A percentile compares a stretch with the other conserved stretches of the same genome.
phyloP scores from a whole-genome alignment of 129 eudicot genomes.

The Lactuca sativa region DNA sequence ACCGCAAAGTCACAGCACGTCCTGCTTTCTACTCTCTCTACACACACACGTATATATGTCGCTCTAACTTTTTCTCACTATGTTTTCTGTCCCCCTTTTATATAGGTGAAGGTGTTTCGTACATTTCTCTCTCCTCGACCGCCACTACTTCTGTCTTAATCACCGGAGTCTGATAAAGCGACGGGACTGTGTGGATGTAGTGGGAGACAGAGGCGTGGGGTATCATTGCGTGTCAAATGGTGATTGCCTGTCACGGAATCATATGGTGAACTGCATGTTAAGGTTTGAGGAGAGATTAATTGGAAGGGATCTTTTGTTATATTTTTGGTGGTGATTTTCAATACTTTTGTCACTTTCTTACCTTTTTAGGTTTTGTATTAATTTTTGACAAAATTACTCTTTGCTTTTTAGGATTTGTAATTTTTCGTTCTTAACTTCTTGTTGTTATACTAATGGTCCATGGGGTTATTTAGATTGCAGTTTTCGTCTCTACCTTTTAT shows the following conservation, averaged over 20 bases:
- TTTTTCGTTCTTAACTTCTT: no score
- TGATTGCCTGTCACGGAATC: slow-evolving; percentile 26
- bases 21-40: slow-evolving; percentile 29
- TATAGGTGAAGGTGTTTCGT: slow-evolving; percentile 20
- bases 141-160: slow-evolving; percentile 32
- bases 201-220: slow-evolving; percentile 16
- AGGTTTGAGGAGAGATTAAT: slow-evolving; percentile 11
- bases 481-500: no score
- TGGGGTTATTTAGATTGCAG: no score
- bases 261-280: slow-evolving; percentile 3
- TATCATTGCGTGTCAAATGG: slow-evolving; percentile 9
- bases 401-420: no score
- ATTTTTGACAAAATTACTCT: not conserved
- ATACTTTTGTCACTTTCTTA: slow-evolving; percentile 29
- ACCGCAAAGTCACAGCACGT: slow-evolving; percentile 25
- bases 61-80: slow-evolving; percentile 22
- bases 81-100: slow-evolving; percentile 27
- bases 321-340: slow-evolving; percentile 10
- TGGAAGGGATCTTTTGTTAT: slow-evolving; percentile 20
- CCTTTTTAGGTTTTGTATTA: slow-evolving; percentile 9
- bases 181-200: slow-evolving; percentile 19
- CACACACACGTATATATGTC: not conserved
- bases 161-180: slow-evolving; percentile 20
- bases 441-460: no score
- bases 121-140: slow-evolving; percentile 32